A percentile compares a stretch with the other conserved stretches of the same genome.
These are phyloP conservation scores for Cylindrotheca closterium DNA, from an alignment of 108 stramenopile species.

Conservation along the genomic window DNA sequence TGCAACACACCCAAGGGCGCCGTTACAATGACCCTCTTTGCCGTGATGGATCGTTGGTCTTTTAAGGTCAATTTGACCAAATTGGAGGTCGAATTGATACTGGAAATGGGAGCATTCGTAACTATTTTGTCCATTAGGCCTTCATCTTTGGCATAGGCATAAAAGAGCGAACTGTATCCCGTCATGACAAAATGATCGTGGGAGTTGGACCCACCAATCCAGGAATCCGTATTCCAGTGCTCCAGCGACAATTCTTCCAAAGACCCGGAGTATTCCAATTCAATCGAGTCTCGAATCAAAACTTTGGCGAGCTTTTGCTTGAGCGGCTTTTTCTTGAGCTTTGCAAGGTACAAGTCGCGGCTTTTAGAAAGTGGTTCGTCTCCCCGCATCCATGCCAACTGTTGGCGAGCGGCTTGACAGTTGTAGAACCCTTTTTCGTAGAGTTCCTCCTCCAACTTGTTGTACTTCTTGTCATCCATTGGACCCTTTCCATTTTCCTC, in stretches of 20 bases:
- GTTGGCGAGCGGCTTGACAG: neutral
- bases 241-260: neutral
- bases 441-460: neutral
- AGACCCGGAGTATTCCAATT: conserved; percentile 9
- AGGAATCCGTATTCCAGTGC: neutral
- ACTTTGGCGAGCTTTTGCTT: neutral
- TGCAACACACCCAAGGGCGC: conserved; percentile 65
- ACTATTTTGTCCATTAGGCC: conserved; percentile 13
- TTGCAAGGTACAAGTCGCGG: neutral
- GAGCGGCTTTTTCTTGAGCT: neutral
- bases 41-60: neutral
- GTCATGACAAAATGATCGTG: neutral
- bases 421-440: neutral
- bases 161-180: conserved; percentile 9
- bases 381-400: neutral
- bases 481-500: neutral
- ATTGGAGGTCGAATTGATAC: neutral
- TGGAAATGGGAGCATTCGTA: conserved; percentile 7
- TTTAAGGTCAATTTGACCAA: neutral
- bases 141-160: conserved; percentile 2
- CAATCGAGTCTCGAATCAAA: neutral
- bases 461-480: neutral
- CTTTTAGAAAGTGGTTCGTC: neutral
- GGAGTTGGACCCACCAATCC: neutral
- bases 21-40: conserved; percentile 42